Percentiles rank a stretch among this genome's conserved stretches.
phyloP scores from a whole-genome alignment of 73 alveolate species.

The Symbiodinium natans region DNA sequence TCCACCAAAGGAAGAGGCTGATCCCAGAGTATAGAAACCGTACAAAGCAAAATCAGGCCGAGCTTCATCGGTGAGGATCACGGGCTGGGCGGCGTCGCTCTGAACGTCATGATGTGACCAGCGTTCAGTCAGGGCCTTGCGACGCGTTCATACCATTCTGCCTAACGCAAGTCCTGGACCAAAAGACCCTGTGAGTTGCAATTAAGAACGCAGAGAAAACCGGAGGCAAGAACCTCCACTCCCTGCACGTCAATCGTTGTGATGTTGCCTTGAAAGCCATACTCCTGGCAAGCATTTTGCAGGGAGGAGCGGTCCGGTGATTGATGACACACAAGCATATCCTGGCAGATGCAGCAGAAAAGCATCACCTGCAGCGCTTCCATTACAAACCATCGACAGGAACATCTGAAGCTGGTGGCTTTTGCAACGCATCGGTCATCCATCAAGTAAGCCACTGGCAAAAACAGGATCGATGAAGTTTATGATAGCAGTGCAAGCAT shows the following conservation, averaged over 20 bases:
- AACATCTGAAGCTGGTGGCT: neutral
- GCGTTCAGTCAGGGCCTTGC: conserved; percentile 49
- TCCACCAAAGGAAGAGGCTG: neutral
- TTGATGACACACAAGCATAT: neutral
- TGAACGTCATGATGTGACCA: conserved; percentile 13
- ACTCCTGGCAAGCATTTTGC: conserved; percentile 37
- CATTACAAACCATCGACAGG: neutral
- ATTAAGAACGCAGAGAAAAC: neutral
- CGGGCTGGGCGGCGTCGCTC: conserved; percentile 53
- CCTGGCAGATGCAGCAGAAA: conserved; percentile 77
- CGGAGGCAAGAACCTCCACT: conserved; percentile 18
- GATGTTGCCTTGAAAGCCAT: conserved; percentile 31
- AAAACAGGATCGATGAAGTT: conserved; percentile 87
- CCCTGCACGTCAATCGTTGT: conserved; percentile 56
- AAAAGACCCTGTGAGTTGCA: neutral
- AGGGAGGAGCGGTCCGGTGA: neutral
- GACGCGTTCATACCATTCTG: neutral
- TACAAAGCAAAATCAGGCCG: neutral
- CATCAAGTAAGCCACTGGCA: neutral
- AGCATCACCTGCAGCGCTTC: conserved; percentile 39
- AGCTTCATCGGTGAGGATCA: conserved; percentile 56
- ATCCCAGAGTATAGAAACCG: neutral
- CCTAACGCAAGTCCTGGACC: neutral
- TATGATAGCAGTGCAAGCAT: conserved; percentile 38
- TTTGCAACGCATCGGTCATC: neutral